Conservation (phyloP, 805 yeast genomes). For the Candida sanyiensis region DNA sequence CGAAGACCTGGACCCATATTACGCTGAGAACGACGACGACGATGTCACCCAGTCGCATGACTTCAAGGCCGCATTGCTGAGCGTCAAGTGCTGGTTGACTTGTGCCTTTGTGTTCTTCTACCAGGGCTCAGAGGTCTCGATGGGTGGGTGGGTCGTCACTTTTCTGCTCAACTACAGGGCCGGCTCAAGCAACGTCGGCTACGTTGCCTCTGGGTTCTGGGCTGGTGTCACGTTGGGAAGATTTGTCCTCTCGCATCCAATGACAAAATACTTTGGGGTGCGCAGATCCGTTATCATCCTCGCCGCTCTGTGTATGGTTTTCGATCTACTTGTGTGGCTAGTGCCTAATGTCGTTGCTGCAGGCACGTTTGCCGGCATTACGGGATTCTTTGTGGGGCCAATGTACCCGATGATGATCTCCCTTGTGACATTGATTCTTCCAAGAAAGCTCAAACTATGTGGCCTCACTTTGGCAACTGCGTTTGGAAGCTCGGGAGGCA, state of each 20-base stretch:
- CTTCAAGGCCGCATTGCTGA: slow-evolving; percentile 35
- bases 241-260: slow-evolving; percentile 36
- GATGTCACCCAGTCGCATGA: slow-evolving; percentile 20
- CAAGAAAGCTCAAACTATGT: slow-evolving; percentile 45
- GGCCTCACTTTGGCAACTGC: slow-evolving; percentile 48
- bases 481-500: slow-evolving; percentile 56
- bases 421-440: slow-evolving; percentile 37
- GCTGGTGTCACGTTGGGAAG: slow-evolving; percentile 57
- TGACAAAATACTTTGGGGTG: slow-evolving; percentile 37
- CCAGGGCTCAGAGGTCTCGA: slow-evolving; percentile 57
- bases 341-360: slow-evolving; percentile 39
- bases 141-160: slow-evolving; percentile 67
- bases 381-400: slow-evolving; percentile 55
- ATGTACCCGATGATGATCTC: slow-evolving; percentile 46
- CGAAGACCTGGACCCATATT: slow-evolving; percentile 29
- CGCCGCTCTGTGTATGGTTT: slow-evolving; percentile 30
- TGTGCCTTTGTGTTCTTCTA: slow-evolving; percentile 50
- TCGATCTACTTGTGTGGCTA: slow-evolving; percentile 43
- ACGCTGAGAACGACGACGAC: not conserved
- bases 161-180: slow-evolving; percentile 46
- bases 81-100: slow-evolving; percentile 43
- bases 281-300: slow-evolving; percentile 38
- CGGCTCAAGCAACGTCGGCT: slow-evolving; percentile 41
- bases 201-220: slow-evolving; percentile 62
- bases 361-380: slow-evolving; percentile 40